phyloP scores from a whole-genome alignment of 1,139 yeast species.

The Kodamaea suecica region DNA sequence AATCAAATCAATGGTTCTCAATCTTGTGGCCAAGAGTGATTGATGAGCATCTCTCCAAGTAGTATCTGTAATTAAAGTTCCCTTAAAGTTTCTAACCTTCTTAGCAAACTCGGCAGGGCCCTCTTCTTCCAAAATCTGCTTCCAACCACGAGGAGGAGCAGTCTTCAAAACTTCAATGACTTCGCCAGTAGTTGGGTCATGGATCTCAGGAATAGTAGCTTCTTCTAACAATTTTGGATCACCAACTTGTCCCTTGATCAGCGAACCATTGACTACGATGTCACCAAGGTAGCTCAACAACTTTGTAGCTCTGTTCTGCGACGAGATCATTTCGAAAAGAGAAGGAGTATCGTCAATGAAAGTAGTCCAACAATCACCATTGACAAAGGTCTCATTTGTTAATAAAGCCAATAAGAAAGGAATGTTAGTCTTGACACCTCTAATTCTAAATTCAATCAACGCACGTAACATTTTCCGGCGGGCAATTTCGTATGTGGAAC shows the following conservation, averaged over 20 bases:
- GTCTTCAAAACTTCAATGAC: slow-evolving; percentile 55
- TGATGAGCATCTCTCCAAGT: slow-evolving; percentile 99
- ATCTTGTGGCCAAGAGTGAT: slow-evolving; percentile 95
- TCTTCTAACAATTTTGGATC: slow-evolving; percentile 75
- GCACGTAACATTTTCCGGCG: slow-evolving; percentile 97
- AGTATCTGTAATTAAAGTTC: slow-evolving; percentile 93
- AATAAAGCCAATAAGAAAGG: slow-evolving; percentile 92
- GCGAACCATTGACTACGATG: slow-evolving; percentile 90
- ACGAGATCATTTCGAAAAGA: slow-evolving; percentile 88
- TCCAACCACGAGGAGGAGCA: slow-evolving; percentile 80
- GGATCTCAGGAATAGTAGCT: slow-evolving; percentile 71
- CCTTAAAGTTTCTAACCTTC: slow-evolving; percentile 78
- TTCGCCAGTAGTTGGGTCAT: slow-evolving; percentile 54
- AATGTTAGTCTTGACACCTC: slow-evolving; percentile 98
- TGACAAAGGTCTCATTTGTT: slow-evolving; percentile 86
- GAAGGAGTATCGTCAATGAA: slow-evolving; percentile 97
- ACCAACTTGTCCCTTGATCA: slow-evolving; percentile 93
- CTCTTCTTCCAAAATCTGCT: slow-evolving; percentile 74
- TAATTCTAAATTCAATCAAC: slow-evolving; percentile 91
- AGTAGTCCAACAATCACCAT: slow-evolving; percentile 95
- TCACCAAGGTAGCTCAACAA: slow-evolving; percentile 87
- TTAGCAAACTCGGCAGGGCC: slow-evolving; percentile 91
- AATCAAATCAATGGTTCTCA: slow-evolving; percentile 85
- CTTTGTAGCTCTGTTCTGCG: slow-evolving; percentile 96
- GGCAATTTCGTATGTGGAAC: slow-evolving; percentile 94